Conservation (phyloP, 192 early-diverging fungal genomes). For the Coemansia sp. region DNA sequence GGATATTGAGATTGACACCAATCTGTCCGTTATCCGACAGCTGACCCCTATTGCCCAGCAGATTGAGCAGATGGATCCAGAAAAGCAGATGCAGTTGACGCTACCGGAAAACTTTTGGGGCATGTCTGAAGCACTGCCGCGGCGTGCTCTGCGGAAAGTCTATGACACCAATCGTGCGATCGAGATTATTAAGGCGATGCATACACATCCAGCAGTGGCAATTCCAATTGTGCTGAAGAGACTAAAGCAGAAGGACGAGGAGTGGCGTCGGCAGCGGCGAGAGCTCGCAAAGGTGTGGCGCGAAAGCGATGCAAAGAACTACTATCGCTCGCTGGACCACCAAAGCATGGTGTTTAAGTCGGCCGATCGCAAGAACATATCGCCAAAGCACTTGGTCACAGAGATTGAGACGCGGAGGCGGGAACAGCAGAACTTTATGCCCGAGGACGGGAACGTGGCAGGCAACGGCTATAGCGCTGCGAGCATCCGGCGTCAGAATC, state of each 20-base stretch:
- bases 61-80: slow-evolving; percentile 77
- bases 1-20: slow-evolving; percentile 96
- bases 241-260: slow-evolving; percentile 98
- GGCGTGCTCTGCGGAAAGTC: slow-evolving; percentile 91
- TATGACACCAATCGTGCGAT: slow-evolving; percentile 84
- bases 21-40: slow-evolving; percentile 82
- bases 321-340: slow-evolving; percentile 92
- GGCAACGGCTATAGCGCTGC: background rate
- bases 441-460: slow-evolving; percentile 23
- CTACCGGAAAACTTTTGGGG: slow-evolving; percentile 79
- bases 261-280: slow-evolving; percentile 78
- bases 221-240: slow-evolving; percentile 93
- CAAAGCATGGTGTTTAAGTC: slow-evolving; percentile 90
- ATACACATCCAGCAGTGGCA: slow-evolving; percentile 86
- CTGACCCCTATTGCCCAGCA: slow-evolving; percentile 87
- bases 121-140: slow-evolving; percentile 82
- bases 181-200: slow-evolving; percentile 91
- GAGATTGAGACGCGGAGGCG: slow-evolving; percentile 86
- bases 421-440: slow-evolving; percentile 69
- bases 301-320: slow-evolving; percentile 91
- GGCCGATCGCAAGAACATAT: slow-evolving; percentile 78
- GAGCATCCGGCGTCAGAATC: slow-evolving; percentile 34
- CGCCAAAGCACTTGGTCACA: slow-evolving; percentile 70
- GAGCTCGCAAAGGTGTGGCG: slow-evolving; percentile 98
- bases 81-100: slow-evolving; percentile 74